These are phyloP conservation scores for Diutina mesorugosa DNA, from an alignment of 1,139 yeast species.

Conservation along the genomic window DNA sequence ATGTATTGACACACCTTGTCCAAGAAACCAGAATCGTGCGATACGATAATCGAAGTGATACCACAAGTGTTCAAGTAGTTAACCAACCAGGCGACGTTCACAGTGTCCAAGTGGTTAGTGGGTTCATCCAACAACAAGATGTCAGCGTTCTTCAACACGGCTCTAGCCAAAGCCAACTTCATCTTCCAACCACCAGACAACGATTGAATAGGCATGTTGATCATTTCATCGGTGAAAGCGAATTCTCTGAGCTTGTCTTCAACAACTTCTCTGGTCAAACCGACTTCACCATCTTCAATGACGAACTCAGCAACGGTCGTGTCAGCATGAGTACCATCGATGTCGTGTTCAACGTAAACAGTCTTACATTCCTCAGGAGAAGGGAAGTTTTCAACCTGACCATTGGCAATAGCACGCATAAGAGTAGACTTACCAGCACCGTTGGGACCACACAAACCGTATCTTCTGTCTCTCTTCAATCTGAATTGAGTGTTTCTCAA, in stretches of 20 bases:
- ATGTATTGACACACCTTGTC: conserved; percentile 96
- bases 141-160: conserved; percentile 97
- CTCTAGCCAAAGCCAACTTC: conserved; percentile 99
- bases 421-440: conserved; percentile 99
- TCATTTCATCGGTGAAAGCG: conserved; percentile 87
- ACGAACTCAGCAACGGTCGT: conserved; percentile 89
- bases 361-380: conserved; percentile 96
- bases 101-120: conserved; percentile 99
- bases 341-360: conserved; percentile 98
- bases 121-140: conserved; percentile 98
- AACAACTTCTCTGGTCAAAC: conserved; percentile 56
- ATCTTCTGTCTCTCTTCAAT: conserved; percentile 98
- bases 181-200: conserved; percentile 99
- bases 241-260: conserved; percentile 72
- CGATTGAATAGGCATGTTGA: conserved; percentile 83
- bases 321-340: conserved; percentile 95
- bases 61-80: conserved; percentile 98
- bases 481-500: conserved; percentile 98
- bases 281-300: conserved; percentile 68
- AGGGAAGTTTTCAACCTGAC: conserved; percentile 99
- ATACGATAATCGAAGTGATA: conserved; percentile 93
- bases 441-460: conserved; percentile 99
- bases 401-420: conserved; percentile 99
- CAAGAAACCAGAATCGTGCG: conserved; percentile 99
- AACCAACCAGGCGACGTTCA: conserved; percentile 98